Evolutionary conservation across 768 basidiomycete genomes (phyloP), one percentile per base, ranked within the genome.

Genomic region (Termitomyces heimii): DNA sequence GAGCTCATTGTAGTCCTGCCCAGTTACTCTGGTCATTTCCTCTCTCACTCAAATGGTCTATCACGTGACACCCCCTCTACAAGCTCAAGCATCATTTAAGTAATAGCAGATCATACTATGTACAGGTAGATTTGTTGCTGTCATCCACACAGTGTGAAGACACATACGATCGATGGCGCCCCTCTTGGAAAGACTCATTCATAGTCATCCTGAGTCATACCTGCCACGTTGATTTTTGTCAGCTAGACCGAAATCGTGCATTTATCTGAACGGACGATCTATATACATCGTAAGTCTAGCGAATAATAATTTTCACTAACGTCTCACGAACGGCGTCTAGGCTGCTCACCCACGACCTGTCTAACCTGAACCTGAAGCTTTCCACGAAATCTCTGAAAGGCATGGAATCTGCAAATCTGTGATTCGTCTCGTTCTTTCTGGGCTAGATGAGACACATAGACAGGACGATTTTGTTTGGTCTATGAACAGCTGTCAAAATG

Each of bases 1-100:
- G 73, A 69, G 69, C 66, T 78, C 81, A 82, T 83, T 32, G 58
- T 59, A 20, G 57, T 53, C 31, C 37, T 32, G 18, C 22, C 22
- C 32, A 31, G 4, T n/a, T 9, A 14, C 10, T 40, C 14, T 8
- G 5, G 20, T 18, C 26, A n/a, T n/a, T 13, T 28, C 18, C 35
- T 40, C 18, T 10, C 34, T n/a, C n/a, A n/a, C n/a, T 40, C 37
- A 52, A 52, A 18, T 20, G 26, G 26, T 24, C 3, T 5, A 10
- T 52, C 51, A 52, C 51, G 51, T 52, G 51, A 52, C 18, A 9
- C 16, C 0, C 37, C 3, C 2, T 4, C 8, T 18, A 2, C 37
- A n/a, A 34, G 18, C 22, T 24, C 4, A 4, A 16, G 49, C 34
- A 22, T 22, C 32, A 39, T 39, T 18, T 37, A 37, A 37, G 35